phyloP scores from a whole-genome alignment of 2,329 filamentous ascomycete species.

The Shiraia bambusicola region DNA sequence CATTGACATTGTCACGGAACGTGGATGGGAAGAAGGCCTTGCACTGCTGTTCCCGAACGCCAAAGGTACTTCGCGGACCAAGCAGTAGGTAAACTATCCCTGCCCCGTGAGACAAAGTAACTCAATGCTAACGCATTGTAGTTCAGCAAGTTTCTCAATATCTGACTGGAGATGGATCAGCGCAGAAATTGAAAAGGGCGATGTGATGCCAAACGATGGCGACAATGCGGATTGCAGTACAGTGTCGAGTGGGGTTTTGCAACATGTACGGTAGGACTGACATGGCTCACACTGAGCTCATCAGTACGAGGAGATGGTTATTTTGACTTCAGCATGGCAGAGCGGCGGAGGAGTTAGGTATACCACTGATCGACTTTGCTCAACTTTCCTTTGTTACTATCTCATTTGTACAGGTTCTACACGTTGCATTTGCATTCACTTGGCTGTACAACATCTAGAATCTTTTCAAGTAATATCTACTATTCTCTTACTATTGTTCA shows the following conservation, averaged over 20 bases:
- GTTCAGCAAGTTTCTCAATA: constrained; percentile 18
- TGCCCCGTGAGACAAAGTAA: not conserved
- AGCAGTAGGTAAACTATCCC: constrained; percentile 30
- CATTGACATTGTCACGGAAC: constrained; percentile 38
- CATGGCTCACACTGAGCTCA: no score
- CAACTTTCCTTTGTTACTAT: no score
- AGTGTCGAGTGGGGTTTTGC: constrained; percentile 11
- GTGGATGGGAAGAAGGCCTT: constrained; percentile 41
- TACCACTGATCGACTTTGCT: no score
- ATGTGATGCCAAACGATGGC: constrained; percentile 3
- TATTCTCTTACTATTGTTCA: no score
- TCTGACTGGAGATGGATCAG: constrained; percentile 23
- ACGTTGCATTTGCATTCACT: no score
- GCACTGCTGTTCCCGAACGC: constrained; percentile 35
- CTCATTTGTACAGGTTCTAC: no score
- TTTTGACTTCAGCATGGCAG: no score
- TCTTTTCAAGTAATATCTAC: no score
- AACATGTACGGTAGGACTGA: not conserved
- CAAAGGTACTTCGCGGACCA: constrained; percentile 14
- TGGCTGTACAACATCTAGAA: no score
- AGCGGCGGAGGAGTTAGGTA: no score
- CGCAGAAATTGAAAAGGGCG: constrained; percentile 9
- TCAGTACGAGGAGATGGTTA: no score
- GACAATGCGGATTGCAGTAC: constrained; percentile 12
- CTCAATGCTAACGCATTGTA: not conserved